Evolutionary conservation across 1,284 basidiomycete genomes (phyloP).

Genomic region (Mycosarcoma mackinlayi): DNA sequence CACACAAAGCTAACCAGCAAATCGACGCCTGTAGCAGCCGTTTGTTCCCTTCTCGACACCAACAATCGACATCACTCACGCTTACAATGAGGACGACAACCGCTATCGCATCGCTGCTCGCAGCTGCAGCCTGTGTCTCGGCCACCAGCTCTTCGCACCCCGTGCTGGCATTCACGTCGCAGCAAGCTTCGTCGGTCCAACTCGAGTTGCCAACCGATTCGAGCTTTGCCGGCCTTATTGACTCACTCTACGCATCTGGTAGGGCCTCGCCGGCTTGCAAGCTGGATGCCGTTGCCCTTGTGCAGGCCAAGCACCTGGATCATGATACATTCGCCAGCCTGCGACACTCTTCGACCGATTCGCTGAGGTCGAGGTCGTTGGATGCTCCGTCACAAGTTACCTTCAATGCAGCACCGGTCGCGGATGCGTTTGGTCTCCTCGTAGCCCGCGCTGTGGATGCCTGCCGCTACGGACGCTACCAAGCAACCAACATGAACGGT

Average conservation of each 20-base stretch:
- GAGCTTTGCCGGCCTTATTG: constrained; percentile 17
- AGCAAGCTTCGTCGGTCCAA: constrained; percentile 15
- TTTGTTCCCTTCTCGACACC: too few species aligned
- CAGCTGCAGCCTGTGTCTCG: constrained; percentile 27
- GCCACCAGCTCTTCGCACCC: constrained; percentile 20
- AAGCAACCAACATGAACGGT: neutral
- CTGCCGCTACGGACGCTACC: neutral
- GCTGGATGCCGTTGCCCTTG: constrained; percentile 27
- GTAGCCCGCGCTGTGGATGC: neutral
- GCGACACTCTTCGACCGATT: constrained; percentile 26
- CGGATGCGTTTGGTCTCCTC: neutral
- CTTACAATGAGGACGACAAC: constrained; percentile 28
- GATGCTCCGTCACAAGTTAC: constrained; percentile 46
- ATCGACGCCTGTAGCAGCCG: too few species aligned
- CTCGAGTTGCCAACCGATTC: constrained; percentile 21
- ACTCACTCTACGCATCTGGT: constrained; percentile 22
- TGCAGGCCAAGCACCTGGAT: constrained; percentile 23
- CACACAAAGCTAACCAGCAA: too few species aligned
- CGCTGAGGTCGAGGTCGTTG: constrained; percentile 34
- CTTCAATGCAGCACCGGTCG: constrained; percentile 11
- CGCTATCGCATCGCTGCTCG: constrained; percentile 26
- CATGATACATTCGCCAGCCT: constrained; percentile 27
- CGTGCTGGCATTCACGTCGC: constrained; percentile 45
- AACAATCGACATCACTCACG: constrained; percentile 2
- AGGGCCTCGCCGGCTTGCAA: constrained; percentile 22